These are phyloP conservation scores for Conticribra weissflogii DNA, from an alignment of 108 stramenopile genomes.

Conservation along the genomic window DNA sequence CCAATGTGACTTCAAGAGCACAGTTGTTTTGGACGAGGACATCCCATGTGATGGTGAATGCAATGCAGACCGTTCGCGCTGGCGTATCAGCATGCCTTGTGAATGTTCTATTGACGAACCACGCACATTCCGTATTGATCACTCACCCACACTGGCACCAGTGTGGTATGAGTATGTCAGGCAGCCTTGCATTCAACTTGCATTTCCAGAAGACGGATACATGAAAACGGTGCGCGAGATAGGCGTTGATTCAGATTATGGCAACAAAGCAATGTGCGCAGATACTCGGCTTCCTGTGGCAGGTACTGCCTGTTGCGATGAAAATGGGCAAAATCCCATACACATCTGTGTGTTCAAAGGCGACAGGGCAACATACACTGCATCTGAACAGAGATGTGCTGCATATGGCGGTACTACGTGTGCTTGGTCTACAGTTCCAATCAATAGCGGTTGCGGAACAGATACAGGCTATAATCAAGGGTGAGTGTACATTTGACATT, in stretches of 20 bases:
- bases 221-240: conserved; percentile 36
- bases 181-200: conserved; percentile 38
- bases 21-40: conserved; percentile 27
- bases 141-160: conserved; percentile 17
- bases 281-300: conserved; percentile 35
- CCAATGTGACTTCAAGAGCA: conserved; percentile 24
- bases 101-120: conserved; percentile 35
- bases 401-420: conserved; percentile 25
- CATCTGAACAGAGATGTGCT: conserved; percentile 25
- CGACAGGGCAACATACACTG: conserved; percentile 28
- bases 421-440: conserved; percentile 23
- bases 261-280: conserved; percentile 39
- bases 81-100: conserved; percentile 19
- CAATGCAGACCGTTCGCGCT: conserved; percentile 2
- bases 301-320: conserved; percentile 39
- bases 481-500: too few relatives aligned
- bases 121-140: conserved; percentile 35
- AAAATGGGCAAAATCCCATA: conserved; percentile 9
- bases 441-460: conserved; percentile 28
- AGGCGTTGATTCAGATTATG: conserved; percentile 27
- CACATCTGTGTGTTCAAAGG: conserved; percentile 36
- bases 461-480: conserved; percentile 13
- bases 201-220: conserved; percentile 23
- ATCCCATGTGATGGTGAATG: conserved; percentile 32
- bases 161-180: conserved; percentile 42